Base-by-base conservation (phyloP, 2,329 filamentous ascomycete species). In the Cercospora nicotianae region DNA sequence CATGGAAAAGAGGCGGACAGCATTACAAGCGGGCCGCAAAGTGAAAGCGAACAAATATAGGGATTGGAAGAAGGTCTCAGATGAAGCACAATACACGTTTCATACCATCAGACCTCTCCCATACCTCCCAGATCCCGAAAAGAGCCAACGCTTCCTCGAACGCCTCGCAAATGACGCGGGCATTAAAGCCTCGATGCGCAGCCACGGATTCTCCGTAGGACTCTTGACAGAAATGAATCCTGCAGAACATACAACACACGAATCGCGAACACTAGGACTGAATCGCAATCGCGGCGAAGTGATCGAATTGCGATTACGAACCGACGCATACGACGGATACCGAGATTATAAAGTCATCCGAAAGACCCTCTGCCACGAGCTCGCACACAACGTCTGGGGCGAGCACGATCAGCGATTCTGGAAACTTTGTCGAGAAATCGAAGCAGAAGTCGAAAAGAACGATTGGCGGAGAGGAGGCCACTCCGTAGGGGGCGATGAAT, bases 201-300 rank as follows among this genome's bases (percentile, higher is more conserved):
- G 89, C 74, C 94, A 97, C 82, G 87, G 89, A 71, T 97, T 96
- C 82, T 87, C 86, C 20, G 95, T 99, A 0, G 90, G 90, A 0
- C 80, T 98, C 3, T 84, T 99, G 28, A 97, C 94, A 0, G 95
- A 99, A 80, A 98, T 99, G 94, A 91, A 99, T 74, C 95, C 95
- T 0, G 85, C 90, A 0, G 86, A 90, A 72, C 89, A 97, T 79
- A 97, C 94, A 0, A 91, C 87, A 3, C 90, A 92, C 75, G 90
- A 95, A n/a, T 89, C 89, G 60, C 86, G 92, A 55, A 94, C 92
- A 1, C 81, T 98, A 0, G 95, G 95, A 0, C 79, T 98, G 48
- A 99, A 99, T 77, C 85, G 93, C 10, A 97, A 98, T 77, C 80
- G 84, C 2, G 95, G 95, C 68, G 91, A 97, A 79, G 92, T 93